Base-by-base conservation (phyloP, 116 monocot genomes). In the Papilionanthe hybrid region DNA sequence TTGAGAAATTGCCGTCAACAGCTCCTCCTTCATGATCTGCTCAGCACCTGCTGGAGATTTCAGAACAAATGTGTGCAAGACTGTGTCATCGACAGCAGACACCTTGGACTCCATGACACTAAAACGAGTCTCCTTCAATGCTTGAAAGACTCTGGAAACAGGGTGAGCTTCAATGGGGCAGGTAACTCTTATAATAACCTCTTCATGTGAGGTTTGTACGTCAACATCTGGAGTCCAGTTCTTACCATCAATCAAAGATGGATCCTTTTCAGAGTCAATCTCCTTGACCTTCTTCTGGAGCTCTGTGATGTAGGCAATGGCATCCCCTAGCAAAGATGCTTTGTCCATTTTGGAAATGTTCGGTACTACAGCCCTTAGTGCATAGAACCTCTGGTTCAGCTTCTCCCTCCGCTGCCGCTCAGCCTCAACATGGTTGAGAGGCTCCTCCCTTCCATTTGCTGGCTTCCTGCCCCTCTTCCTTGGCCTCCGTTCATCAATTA, bases 301-400 rank as follows among this genome's bases (percentile, higher is more conserved):
- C 37, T 84, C 89, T 23, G 78, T 81, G 37, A 89, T 89, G 86
- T 89, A 86, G 58, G 84, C 56, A 56, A 89, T 89, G 72, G 89
- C 89, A 43, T 89, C 89, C 6, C 86, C 83, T 13, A 89, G 79
- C 18, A 89, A 77, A 1, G 89, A 89, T 12, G 86, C 89, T 69
- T 89, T 89, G 57, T 89, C 89, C 89, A 89, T 89, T 78, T 86
- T 86, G 12, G 89, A 89, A 45, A 89, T 86, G 68, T 89, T 89
- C 5, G 89, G 89, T 28, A 89, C 89, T 47, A 89, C 86, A 1
- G 89, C 81, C 63, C 89, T 75, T 7, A 89, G 82, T 5, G 89
- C 89, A 47, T 89, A 89, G 77, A 89, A 89, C 81, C 89, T 20
- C 69, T 89, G 86, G 78, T 89, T 89, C 41, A 89, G 84, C 81